phyloP scores from a whole-genome alignment of 805 yeast species.

The Candida chilensis region DNA sequence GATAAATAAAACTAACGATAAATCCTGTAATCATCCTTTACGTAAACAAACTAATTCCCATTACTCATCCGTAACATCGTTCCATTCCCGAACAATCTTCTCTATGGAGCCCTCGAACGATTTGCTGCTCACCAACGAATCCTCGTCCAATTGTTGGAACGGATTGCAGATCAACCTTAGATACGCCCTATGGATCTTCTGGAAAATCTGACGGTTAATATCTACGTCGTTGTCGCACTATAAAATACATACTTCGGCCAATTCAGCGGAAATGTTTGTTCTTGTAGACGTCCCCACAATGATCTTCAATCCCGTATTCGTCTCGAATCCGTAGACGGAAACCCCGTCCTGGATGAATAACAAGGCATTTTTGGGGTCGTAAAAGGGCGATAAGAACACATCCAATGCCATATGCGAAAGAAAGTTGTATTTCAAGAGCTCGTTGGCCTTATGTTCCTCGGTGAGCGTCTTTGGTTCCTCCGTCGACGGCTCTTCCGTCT shows the following conservation, averaged over 20 bases:
- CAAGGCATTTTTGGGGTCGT: slow-evolving; percentile 30
- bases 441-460: slow-evolving; percentile 24
- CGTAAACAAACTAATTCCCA: too few species aligned
- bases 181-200: slow-evolving; percentile 43
- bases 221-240: background rate
- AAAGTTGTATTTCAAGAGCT: slow-evolving; percentile 53
- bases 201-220: slow-evolving; percentile 13
- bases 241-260: slow-evolving; percentile 7
- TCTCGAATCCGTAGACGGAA: slow-evolving; percentile 60
- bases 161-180: slow-evolving; percentile 55
- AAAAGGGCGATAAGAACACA: slow-evolving; percentile 45
- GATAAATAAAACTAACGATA: too few species aligned
- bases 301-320: slow-evolving; percentile 59
- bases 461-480: slow-evolving; percentile 6
- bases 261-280: slow-evolving; percentile 12
- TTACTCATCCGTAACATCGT: too few species aligned
- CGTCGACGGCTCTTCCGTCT: slow-evolving; percentile 5
- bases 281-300: slow-evolving; percentile 42
- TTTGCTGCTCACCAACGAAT: slow-evolving; percentile 4
- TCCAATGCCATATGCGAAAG: slow-evolving; percentile 72
- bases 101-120: slow-evolving; percentile 2
- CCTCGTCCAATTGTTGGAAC: slow-evolving; percentile 29
- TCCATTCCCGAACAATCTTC: background rate
- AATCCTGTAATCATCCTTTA: too few species aligned
- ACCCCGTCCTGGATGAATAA: slow-evolving; percentile 61